A percentile compares a stretch with the other conserved stretches of the same genome.
Conservation (phyloP, 441 rosid genomes). For the Pelargonium myrrhifolium region DNA sequence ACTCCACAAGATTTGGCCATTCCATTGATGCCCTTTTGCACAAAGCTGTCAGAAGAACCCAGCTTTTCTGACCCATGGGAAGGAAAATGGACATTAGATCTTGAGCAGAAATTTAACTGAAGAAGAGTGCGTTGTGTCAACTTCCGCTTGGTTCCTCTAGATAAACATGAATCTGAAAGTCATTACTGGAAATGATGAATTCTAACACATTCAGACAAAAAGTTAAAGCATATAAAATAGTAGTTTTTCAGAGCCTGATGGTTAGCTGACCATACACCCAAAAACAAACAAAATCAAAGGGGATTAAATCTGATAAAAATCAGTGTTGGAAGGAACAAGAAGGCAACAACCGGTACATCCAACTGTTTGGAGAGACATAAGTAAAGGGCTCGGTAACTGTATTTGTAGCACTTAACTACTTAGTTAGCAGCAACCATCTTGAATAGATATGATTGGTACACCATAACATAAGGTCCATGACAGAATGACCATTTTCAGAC, state of each 20-base stretch:
- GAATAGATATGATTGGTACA: no score
- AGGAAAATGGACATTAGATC: slow-evolving; percentile 18
- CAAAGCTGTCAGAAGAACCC: slow-evolving; percentile 14
- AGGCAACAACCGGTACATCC: no score
- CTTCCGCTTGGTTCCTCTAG: slow-evolving; percentile 57
- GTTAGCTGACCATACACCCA: no score
- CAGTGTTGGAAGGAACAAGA: no score
- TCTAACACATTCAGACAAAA: not conserved
- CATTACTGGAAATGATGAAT: slow-evolving; percentile 20
- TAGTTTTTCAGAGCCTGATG: not conserved
- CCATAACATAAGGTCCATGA: no score
- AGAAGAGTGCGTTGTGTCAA: slow-evolving; percentile 72
- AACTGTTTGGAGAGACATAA: no score
- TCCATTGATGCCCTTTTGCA: slow-evolving; percentile 15
- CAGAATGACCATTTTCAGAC: no score
- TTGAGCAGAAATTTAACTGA: slow-evolving; percentile 46
- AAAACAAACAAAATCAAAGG: no score
- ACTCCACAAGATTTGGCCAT: slow-evolving; percentile 9
- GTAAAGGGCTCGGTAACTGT: no score
- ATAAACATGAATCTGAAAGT: slow-evolving; percentile 45
- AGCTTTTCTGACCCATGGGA: slow-evolving; percentile 21
- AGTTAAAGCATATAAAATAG: not conserved
- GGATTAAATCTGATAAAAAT: no score
- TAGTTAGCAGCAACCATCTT: no score
- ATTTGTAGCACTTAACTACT: no score